phyloP scores from a whole-genome alignment of 2,329 filamentous ascomycete genomes.

The Sporothrix protearum region DNA sequence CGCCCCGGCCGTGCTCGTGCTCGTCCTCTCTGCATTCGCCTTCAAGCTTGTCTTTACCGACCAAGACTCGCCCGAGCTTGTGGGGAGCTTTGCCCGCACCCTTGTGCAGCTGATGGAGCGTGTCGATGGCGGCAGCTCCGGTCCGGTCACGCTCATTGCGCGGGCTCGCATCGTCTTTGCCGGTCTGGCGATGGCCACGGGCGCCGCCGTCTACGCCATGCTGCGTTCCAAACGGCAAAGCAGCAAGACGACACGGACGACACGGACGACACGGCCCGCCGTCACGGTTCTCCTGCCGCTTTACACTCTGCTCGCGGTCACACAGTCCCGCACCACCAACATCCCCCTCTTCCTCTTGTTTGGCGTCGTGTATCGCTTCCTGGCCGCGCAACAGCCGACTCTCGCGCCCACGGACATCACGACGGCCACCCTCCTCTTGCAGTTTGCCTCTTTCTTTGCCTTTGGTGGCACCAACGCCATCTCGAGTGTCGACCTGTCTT shows the following conservation, averaged over 20 bases:
- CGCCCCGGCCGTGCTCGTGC: constrained; percentile 35
- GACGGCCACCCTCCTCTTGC: constrained; percentile 69
- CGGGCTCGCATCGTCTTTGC: constrained; percentile 51
- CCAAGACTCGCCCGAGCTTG: constrained; percentile 81
- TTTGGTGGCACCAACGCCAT: constrained; percentile 91
- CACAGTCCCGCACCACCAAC: constrained; percentile 81
- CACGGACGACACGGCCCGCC: background rate
- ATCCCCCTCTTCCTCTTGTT: constrained; percentile 80
- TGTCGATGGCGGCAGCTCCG: constrained; percentile 33
- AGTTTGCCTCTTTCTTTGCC: constrained; percentile 83
- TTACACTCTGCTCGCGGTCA: constrained; percentile 74
- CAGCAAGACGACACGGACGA: background rate
- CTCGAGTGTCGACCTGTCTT: constrained; percentile 90
- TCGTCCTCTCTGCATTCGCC: constrained; percentile 58
- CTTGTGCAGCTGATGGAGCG: constrained; percentile 40
- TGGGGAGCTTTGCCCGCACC: constrained; percentile 45
- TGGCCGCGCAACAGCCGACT: constrained; percentile 36
- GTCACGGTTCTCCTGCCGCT: constrained; percentile 61
- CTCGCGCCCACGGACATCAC: constrained; percentile 59
- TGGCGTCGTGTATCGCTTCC: constrained; percentile 53
- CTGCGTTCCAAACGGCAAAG: constrained; percentile 26
- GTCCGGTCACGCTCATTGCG: constrained; percentile 45
- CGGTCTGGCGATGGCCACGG: constrained; percentile 42
- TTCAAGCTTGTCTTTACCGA: constrained; percentile 91
- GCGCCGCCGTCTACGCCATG: constrained; percentile 42